Base-by-base conservation (phyloP, 257 asterid genomes). In the Euphrasia confusa region DNA sequence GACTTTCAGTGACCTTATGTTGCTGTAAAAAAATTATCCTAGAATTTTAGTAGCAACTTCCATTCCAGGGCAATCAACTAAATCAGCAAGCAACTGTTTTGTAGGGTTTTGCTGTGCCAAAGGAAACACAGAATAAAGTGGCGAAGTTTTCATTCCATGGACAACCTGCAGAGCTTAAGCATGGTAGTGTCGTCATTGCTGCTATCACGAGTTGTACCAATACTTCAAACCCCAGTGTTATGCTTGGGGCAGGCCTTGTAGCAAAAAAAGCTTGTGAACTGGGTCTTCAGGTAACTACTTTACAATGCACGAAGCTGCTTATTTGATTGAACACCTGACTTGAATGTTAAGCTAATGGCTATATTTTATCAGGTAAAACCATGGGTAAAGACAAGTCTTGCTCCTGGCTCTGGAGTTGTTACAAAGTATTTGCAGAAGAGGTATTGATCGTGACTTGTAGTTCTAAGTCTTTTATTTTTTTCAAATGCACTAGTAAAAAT, bases 201-300 rank as follows among this genome's bases (percentile, higher is more conserved):
- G 95, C 98, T 55, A 87, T 90, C 77, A 87, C 98, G 24, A 90
- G 96, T 75, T 90, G 96, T 79, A 88, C 98, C 47, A 91, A 91
- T 75, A 91, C 98, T 69, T 91, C 98, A 58, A 88, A 91, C 79
- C 96, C 98, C 58, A 88, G 96, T 72, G 98, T 91, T 39, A 88
- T 91, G 95, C 95, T 91, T 61, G 98, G 98, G 62, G 98, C 98
- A 9, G 96, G 83, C 30, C 94, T 91, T 54, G 95, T 91, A 50
- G 95, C 96, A 3, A 90, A 90, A 70, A 88, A 88, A 66, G 98
- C 98, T 50, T 68, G 83, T 17, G 98, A 90, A 63, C 77, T 91
- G 68, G 95, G 98, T 58, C 84, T 91, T 78, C 78, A 85, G 88
- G 98, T 91, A 37, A 72, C 62, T 3, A 17, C 54, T 60, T 69